Evolutionary conservation across 306 rosid genomes (phyloP).

Genomic region (Begonia masoniana): DNA sequence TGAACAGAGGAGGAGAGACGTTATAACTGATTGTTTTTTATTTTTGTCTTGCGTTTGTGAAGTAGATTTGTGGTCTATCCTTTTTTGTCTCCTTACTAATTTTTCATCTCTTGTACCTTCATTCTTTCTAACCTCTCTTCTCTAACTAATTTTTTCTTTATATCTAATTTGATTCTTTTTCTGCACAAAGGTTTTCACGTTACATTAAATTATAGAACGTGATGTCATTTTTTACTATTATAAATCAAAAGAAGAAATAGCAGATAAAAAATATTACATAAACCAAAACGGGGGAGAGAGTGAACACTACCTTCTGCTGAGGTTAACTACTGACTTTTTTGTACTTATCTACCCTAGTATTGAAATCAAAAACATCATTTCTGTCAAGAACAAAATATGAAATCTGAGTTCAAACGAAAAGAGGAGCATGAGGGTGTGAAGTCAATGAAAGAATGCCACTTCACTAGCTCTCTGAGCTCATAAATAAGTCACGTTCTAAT

Average conservation of each 20-base stretch:
- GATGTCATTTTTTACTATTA: neutral
- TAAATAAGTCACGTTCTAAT: conserved; percentile 25
- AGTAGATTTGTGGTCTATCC: too few relatives aligned
- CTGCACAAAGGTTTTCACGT: neutral
- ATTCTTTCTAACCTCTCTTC: too few relatives aligned
- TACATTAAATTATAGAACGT: conserved; percentile 16
- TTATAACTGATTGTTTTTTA: too few relatives aligned
- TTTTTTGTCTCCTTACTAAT: too few relatives aligned
- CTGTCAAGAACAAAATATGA: conserved; percentile 18
- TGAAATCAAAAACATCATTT: conserved; percentile 82
- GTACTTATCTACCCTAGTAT: conserved; percentile 81
- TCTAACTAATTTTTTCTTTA: too few relatives aligned
- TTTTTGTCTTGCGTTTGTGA: too few relatives aligned
- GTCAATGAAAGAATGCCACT: conserved; percentile 7
- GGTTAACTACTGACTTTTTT: conserved; percentile 68
- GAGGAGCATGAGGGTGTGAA: neutral
- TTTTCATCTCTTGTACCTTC: too few relatives aligned
- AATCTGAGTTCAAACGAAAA: neutral
- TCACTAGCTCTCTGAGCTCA: neutral
- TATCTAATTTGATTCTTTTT: too few relatives aligned
- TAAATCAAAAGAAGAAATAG: conserved; percentile 1
- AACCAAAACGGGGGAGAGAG: neutral
- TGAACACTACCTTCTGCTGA: conserved; percentile 56
- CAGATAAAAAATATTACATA: neutral
- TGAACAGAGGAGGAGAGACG: too few relatives aligned